phyloP scores from a whole-genome alignment of 2,329 filamentous ascomycete genomes.

The Davidsoniella eucalypti region DNA sequence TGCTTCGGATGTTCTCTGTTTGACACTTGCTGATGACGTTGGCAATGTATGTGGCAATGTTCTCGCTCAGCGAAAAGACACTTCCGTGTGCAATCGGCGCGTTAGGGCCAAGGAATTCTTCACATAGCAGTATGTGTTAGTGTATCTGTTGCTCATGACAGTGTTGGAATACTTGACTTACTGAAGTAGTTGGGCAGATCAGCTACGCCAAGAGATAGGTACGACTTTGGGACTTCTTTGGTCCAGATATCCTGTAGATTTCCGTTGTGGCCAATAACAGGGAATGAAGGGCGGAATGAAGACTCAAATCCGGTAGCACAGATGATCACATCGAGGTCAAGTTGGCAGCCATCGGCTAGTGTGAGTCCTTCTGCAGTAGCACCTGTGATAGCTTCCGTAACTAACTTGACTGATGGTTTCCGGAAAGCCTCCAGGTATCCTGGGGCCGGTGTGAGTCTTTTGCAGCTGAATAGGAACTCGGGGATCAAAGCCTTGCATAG shows the following conservation, averaged over 20 bases:
- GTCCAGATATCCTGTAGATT: constrained; percentile 34
- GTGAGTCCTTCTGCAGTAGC: constrained; percentile 33
- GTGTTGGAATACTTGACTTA: constrained; percentile 18
- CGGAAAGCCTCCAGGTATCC: constrained; percentile 31
- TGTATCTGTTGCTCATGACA: neutral
- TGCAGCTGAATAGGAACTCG: constrained; percentile 29
- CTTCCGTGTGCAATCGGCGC: constrained; percentile 34
- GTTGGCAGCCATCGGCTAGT: constrained; percentile 29
- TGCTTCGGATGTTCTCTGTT: constrained; percentile 30
- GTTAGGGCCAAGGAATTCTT: constrained; percentile 35
- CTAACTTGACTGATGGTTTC: constrained; percentile 30
- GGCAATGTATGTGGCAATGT: constrained; percentile 35
- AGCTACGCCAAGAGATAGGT: constrained; percentile 36
- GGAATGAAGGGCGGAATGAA: constrained; percentile 35
- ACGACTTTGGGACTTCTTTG: constrained; percentile 28
- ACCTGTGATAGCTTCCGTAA: constrained; percentile 27
- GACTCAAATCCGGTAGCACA: constrained; percentile 42
- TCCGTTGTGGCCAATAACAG: constrained; percentile 30
- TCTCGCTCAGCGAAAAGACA: constrained; percentile 33
- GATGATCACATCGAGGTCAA: constrained; percentile 37
- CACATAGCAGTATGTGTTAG: neutral
- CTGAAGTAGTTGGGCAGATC: constrained; percentile 40
- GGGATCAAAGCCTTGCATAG: constrained; percentile 37
- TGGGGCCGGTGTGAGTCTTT: constrained; percentile 33
- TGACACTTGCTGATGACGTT: constrained; percentile 32